Conservation (phyloP, 2,329 filamentous ascomycete genomes). For the Ustilaginoidea virens region DNA sequence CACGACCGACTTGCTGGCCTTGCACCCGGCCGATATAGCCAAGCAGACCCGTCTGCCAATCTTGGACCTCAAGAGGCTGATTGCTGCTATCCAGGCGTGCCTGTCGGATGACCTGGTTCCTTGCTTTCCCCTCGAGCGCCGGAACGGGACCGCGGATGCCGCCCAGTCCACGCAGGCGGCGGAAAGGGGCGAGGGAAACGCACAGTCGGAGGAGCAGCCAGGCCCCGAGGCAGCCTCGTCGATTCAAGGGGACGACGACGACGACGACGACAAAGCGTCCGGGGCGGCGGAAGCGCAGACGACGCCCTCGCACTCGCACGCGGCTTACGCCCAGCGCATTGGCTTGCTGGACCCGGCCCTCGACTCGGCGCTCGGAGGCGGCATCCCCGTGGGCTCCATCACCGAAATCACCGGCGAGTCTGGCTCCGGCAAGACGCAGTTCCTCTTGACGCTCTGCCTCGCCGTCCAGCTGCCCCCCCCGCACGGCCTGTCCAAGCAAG, state of each 20-base stretch:
- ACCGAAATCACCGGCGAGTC: conserved; percentile 89
- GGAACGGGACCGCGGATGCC: background rate
- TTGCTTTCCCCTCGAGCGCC: conserved; percentile 9
- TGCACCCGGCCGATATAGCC: conserved; percentile 69
- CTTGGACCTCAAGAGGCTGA: conserved; percentile 62
- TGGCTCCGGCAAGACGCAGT: conserved; percentile 88
- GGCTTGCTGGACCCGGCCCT: conserved; percentile 66
- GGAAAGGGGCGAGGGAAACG: background rate
- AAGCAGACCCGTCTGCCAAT: conserved; percentile 73
- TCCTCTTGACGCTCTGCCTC: conserved; percentile 73
- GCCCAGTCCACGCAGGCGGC: background rate
- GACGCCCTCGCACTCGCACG: conserved; percentile 1
- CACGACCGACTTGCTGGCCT: conserved; percentile 70
- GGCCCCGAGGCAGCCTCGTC: too few relatives aligned
- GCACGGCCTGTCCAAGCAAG: conserved; percentile 52
- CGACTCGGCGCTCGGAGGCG: conserved; percentile 58
- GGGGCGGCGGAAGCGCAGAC: background rate
- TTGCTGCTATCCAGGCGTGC: conserved; percentile 47
- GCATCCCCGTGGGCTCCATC: conserved; percentile 65
- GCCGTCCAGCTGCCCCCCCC: conserved; percentile 68
- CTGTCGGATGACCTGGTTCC: conserved; percentile 45
- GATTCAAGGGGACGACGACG: too few relatives aligned
- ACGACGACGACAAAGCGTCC: too few relatives aligned
- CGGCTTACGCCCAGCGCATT: conserved; percentile 26
- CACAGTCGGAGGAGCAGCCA: too few relatives aligned